These are phyloP conservation scores for Fulvia fulva DNA, from an alignment of 2,329 filamentous ascomycete species.

Conservation along the genomic window DNA sequence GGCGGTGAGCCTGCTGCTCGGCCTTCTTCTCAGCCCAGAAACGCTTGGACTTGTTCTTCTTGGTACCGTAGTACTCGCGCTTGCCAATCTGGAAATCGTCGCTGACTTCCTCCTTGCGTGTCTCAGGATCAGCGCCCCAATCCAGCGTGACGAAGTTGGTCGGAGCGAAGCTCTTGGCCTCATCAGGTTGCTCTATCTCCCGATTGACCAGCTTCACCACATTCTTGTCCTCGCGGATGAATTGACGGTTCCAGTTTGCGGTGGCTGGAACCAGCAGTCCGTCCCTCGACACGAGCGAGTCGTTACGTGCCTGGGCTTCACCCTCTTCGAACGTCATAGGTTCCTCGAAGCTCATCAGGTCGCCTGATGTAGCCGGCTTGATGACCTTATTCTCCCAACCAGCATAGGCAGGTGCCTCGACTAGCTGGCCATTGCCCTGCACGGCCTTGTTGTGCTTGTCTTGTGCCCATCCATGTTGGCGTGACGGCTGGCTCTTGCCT, in stretches of 20 bases:
- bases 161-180: background rate
- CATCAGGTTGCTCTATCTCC: background rate
- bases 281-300: background rate
- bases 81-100: background rate
- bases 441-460: background rate
- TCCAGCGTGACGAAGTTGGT: constrained; percentile 1
- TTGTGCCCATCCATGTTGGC: background rate
- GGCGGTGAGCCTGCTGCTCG: background rate
- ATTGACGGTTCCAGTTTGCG: background rate
- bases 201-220: background rate
- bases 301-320: background rate
- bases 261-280: background rate
- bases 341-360: background rate
- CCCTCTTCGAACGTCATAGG: background rate
- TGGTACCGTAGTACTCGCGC: background rate
- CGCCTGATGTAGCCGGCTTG: background rate
- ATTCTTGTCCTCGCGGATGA: background rate
- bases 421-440: background rate
- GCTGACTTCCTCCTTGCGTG: background rate
- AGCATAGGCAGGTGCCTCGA: background rate
- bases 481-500: background rate
- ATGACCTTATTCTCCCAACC: background rate
- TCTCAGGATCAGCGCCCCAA: background rate
- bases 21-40: background rate
- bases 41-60: background rate